phyloP scores from a whole-genome alignment of 169 alveolate genomes.

The Plasmodium fragile region DNA sequence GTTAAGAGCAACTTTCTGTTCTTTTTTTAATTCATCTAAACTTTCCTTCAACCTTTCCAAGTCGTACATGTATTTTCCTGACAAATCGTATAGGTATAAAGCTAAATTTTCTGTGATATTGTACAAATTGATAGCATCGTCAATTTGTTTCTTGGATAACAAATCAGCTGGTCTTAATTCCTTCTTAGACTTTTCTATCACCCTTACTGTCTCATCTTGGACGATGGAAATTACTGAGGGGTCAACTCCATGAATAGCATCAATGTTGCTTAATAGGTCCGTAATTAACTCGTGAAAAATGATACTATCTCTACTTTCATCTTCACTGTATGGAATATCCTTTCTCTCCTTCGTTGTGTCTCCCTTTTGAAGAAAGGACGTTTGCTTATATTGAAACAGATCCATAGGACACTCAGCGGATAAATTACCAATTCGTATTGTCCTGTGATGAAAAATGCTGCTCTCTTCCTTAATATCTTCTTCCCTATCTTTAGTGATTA shows the following conservation, averaged over 20 bases:
- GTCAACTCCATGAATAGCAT: slow-evolving; percentile 91
- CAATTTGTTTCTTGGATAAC: slow-evolving; percentile 83
- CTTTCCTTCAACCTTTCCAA: slow-evolving; percentile 85
- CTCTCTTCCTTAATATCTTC: slow-evolving; percentile 74
- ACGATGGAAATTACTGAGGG: slow-evolving; percentile 85
- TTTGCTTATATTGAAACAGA: slow-evolving; percentile 48
- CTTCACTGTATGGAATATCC: slow-evolving; percentile 24
- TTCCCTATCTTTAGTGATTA: slow-evolving; percentile 71
- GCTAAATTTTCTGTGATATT: slow-evolving; percentile 78
- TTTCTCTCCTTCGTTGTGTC: background rate
- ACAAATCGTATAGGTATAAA: slow-evolving; percentile 77
- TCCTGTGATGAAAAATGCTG: slow-evolving; percentile 61
- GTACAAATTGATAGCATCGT: slow-evolving; percentile 83
- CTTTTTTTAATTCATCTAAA: slow-evolving; percentile 84
- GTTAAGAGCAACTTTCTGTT: slow-evolving; percentile 84
- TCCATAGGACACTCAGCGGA: slow-evolving; percentile 68
- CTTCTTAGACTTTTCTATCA: slow-evolving; percentile 88
- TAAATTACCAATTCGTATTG: slow-evolving; percentile 48
- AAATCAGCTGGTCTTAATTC: slow-evolving; percentile 90
- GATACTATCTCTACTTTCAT: slow-evolving; percentile 20
- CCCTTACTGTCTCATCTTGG: slow-evolving; percentile 87
- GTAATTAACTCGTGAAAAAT: slow-evolving; percentile 62
- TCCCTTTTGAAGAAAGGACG: slow-evolving; percentile 45
- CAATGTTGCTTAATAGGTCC: slow-evolving; percentile 80
- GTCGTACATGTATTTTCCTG: slow-evolving; percentile 79